A percentile compares a stretch with the other conserved stretches of the same genome.
phyloP scores from a whole-genome alignment of 1,139 yeast genomes.

The Candida pseudoviswanathii region DNA sequence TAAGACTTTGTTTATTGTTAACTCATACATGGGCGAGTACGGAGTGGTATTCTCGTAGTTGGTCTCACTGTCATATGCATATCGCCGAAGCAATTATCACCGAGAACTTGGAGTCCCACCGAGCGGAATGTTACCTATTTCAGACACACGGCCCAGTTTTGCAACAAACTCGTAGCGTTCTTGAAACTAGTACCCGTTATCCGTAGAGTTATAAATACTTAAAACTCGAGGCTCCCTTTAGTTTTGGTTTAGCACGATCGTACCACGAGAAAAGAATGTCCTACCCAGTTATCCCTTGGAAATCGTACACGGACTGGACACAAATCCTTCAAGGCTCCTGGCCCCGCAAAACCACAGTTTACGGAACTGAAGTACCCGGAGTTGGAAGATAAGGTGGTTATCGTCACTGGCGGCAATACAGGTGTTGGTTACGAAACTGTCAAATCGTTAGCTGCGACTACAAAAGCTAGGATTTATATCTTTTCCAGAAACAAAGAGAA shows the following conservation, averaged over 20 bases:
- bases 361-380: constrained; percentile 18
- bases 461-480: constrained; percentile 36
- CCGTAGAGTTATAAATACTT: too few relatives aligned
- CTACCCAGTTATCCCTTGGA: constrained; percentile 11
- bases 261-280: constrained; percentile 8
- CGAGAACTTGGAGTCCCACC: too few relatives aligned
- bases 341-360: constrained; percentile 15
- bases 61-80: too few relatives aligned
- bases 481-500: constrained; percentile 22
- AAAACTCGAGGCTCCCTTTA: background rate
- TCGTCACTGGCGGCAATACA: constrained; percentile 25
- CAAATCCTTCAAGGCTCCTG: constrained; percentile 15
- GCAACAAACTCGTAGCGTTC: too few relatives aligned
- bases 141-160: too few relatives aligned
- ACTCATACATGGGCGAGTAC: too few relatives aligned
- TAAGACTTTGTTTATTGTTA: too few relatives aligned
- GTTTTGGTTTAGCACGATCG: background rate
- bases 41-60: too few relatives aligned
- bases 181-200: too few relatives aligned
- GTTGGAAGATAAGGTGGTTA: constrained; percentile 23
- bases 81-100: too few relatives aligned
- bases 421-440: constrained; percentile 34
- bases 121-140: too few relatives aligned
- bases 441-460: constrained; percentile 35
- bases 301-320: constrained; percentile 14